phyloP scores from a whole-genome alignment of 2,329 filamentous ascomycete species.

The Orbilia ellipsospora region DNA sequence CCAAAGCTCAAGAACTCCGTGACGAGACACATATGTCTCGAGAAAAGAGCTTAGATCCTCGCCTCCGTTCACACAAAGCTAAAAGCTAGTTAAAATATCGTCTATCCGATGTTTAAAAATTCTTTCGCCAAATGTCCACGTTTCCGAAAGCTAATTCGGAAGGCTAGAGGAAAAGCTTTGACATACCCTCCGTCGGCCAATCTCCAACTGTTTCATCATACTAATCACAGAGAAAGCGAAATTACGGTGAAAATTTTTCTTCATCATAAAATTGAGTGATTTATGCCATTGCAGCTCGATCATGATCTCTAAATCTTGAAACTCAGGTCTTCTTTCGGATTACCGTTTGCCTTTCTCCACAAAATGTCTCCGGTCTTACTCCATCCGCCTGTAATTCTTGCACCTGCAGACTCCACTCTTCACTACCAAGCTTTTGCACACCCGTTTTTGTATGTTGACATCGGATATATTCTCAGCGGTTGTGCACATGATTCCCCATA shows the following conservation, averaged over 20 bases:
- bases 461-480: conserved; percentile 33
- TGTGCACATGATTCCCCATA: conserved; percentile 54
- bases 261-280: conserved; percentile 34
- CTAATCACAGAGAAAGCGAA: background rate
- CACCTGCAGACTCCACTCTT: conserved; percentile 35
- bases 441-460: conserved; percentile 14
- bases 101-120: conserved; percentile 24
- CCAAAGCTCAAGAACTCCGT: background rate
- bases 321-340: conserved; percentile 2
- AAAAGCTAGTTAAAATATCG: conserved; percentile 1
- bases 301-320: conserved; percentile 30
- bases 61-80: background rate
- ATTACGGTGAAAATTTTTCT: conserved; percentile 3
- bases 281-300: conserved; percentile 39
- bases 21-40: conserved; percentile 26
- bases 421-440: conserved; percentile 20
- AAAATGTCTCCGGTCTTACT: conserved; percentile 52
- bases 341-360: conserved; percentile 28
- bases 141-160: conserved; percentile 12
- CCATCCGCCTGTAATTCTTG: conserved; percentile 32
- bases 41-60: conserved; percentile 19
- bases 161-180: conserved; percentile 26
- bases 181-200: conserved; percentile 41
- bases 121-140: conserved; percentile 21
- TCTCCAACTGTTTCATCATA: conserved; percentile 42